Evolutionary conservation across 768 basidiomycete species (phyloP), one percentile per base, ranked within the genome.

Genomic region (Lepiota brunneoincarnata): DNA sequence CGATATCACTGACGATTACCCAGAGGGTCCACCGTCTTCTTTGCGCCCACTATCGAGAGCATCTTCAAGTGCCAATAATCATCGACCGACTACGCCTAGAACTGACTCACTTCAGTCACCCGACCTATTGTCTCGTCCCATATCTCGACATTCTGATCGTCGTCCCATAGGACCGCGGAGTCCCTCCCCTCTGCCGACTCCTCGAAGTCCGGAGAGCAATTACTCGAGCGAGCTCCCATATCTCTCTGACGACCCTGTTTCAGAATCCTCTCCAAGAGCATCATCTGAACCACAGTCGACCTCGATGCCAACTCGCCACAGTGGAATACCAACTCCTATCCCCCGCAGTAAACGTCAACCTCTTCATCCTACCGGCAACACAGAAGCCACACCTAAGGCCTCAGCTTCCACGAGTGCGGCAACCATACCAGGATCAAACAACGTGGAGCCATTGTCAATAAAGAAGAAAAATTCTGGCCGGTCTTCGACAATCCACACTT

Each of bases 381-480:
- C 67, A 11, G 84, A 87, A 24, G 64, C 73, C 23, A 83, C 79
- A 0, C 83, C 86, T 7, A 83, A 77, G 60, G 63, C 73, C 35
- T 47, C 51, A 18, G 53, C 63, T 56, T 57, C 64, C 67, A 62
- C 36, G 62, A 66, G 44, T 52, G 43, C 53, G 11, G 15, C 39
- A 14, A 41, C 63, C 21, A 59, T 75, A 23, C 61, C 71, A 21
- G 68, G 76, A 28, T 75, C 71, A 34, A 72, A 70, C 21, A 77
- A 38, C 17, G 53, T 92, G 18, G 89, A 90, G 62, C 91, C 91
- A 6, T 72, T 93, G 55, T 88, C 86, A 2, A 93, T 93, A 67
- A 91, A 86, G 76, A 92, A 93, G 75, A 91, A 90, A 67, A 74
- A 79, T 4, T 89, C 89, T 6, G 74, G 83, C 23, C 80, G 83